Percentiles rank a stretch among this genome's conserved stretches.
phyloP scores from a whole-genome alignment of 148 eudicot species.

The Pharnaceum exiguum region DNA sequence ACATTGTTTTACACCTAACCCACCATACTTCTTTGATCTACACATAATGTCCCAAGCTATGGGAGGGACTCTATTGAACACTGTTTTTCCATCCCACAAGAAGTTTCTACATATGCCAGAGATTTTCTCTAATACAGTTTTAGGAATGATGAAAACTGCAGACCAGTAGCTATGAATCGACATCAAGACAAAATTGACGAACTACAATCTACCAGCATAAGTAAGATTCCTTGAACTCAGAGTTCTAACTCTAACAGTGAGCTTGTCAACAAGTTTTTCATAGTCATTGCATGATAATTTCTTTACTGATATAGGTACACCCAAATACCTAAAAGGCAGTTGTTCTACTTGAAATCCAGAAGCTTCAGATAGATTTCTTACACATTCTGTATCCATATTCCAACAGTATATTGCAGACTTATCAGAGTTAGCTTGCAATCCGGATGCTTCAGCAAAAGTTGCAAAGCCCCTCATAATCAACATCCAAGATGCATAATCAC shows the following conservation, averaged over 20 bases:
- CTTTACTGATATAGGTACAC: background rate
- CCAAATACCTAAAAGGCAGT: background rate
- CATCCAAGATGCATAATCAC: background rate
- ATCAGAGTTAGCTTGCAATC: background rate
- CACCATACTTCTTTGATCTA: background rate
- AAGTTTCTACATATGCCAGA: background rate
- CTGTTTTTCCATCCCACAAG: background rate
- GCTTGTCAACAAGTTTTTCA: background rate
- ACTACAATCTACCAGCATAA: background rate
- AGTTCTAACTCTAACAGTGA: background rate
- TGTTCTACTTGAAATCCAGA: background rate
- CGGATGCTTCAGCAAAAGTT: background rate
- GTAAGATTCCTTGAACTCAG: background rate
- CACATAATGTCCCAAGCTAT: background rate
- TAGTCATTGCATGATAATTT: background rate
- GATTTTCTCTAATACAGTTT: background rate
- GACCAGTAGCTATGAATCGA: background rate
- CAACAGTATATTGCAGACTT: background rate
- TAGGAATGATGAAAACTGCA: background rate
- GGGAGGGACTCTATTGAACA: background rate
- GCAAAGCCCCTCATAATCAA: background rate
- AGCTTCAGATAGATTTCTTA: background rate
- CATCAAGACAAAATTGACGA: background rate
- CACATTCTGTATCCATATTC: too few species aligned
- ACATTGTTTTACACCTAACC: background rate